Conservation (phyloP, 2,329 filamentous ascomycete genomes). For the Fusarium chuoi region DNA sequence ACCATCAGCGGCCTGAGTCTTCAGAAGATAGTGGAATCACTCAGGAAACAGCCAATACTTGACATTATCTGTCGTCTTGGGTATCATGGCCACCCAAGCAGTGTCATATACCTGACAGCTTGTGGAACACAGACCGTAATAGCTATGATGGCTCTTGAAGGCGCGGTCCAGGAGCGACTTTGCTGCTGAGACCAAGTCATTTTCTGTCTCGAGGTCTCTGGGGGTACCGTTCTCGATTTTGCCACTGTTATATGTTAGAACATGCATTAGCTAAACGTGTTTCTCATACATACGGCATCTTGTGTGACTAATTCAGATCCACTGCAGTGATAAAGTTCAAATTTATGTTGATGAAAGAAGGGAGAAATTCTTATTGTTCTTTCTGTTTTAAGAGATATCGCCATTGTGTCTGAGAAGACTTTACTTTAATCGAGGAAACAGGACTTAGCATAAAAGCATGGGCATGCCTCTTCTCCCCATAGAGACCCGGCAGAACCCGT, state of each 20-base stretch:
- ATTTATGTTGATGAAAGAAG: fast-evolving
- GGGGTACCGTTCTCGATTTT: too few relatives aligned
- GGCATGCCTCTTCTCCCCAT: neutral
- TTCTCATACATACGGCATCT: neutral
- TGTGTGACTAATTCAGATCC: fast-evolving
- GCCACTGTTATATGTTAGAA: fast-evolving
- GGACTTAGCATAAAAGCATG: fast-evolving
- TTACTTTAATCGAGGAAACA: fast-evolving
- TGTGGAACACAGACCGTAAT: neutral
- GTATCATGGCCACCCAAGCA: constrained; percentile 3
- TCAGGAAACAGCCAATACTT: neutral
- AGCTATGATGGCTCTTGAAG: neutral
- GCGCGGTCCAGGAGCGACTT: neutral
- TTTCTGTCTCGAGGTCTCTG: fast-evolving
- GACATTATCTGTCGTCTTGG: neutral
- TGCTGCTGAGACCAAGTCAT: neutral
- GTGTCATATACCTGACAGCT: constrained; percentile 6
- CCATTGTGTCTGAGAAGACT: neutral
- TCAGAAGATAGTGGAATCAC: neutral
- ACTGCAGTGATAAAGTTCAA: neutral
- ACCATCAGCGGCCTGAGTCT: neutral
- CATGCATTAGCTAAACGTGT: fast-evolving
- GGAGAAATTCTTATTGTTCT: fast-evolving
- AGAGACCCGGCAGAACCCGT: neutral
- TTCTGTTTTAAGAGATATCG: fast-evolving